Percentiles rank a stretch among this genome's conserved stretches.
These are phyloP conservation scores for Holtermanniella nyarrowii DNA, from an alignment of 768 basidiomycete genomes.

Conservation along the genomic window DNA sequence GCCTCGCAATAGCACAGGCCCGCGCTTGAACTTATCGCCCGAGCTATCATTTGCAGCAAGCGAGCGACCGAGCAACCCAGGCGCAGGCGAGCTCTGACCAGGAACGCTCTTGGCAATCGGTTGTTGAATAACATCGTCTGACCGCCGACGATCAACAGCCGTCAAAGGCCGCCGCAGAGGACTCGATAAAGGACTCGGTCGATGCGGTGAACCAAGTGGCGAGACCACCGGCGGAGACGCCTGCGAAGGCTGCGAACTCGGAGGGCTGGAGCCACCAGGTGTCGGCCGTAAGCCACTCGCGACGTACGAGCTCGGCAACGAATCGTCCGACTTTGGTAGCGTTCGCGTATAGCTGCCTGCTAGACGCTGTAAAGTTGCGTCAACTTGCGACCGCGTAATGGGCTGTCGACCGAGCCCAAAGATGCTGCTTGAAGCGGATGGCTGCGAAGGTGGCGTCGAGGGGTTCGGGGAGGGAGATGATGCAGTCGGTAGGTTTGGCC, in stretches of 20 bases:
- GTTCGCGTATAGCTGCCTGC: slow-evolving; percentile 28
- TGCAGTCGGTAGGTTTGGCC: slow-evolving; percentile 27
- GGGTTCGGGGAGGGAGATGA: slow-evolving; percentile 32
- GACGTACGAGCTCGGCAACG: not conserved
- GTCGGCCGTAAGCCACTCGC: not conserved
- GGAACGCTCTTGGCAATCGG: slow-evolving; percentile 8
- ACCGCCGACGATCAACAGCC: not conserved
- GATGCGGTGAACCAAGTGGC: slow-evolving; percentile 9
- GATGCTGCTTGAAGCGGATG: slow-evolving; percentile 5
- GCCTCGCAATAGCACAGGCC: slow-evolving; percentile 32
- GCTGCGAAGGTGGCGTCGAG: slow-evolving; percentile 12
- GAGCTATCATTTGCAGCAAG: not conserved
- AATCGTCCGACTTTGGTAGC: not conserved
- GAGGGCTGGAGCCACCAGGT: not conserved
- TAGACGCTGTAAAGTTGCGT: slow-evolving; percentile 30
- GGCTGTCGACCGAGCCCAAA: slow-evolving; percentile 14
- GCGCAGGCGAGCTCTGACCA: slow-evolving; percentile 8
- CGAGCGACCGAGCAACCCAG: slow-evolving; percentile 19
- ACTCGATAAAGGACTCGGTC: not conserved
- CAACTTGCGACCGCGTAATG: slow-evolving; percentile 29
- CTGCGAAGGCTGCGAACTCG: not conserved
- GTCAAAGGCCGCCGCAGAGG: not conserved
- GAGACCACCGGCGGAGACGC: slow-evolving; percentile 2
- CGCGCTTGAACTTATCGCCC: slow-evolving; percentile 11
- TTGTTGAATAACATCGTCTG: not conserved